A percentile compares a stretch with the other conserved stretches of the same genome.
Evolutionary conservation across 176 grass and related monocot species (phyloP).

Genomic region (Carex kokanica): DNA sequence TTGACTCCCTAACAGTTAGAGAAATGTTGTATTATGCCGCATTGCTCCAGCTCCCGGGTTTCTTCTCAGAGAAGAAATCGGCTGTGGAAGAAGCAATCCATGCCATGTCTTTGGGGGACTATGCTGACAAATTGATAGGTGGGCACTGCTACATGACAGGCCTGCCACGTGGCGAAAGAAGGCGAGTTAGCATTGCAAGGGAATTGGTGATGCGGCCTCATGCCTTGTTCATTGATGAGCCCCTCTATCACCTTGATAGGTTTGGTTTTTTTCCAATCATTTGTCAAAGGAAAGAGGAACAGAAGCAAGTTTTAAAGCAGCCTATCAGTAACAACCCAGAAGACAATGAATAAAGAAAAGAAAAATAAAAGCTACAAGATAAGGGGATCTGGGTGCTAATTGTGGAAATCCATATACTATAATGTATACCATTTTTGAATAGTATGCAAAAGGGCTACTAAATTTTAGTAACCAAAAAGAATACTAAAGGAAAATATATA

Average conservation of each 20-base stretch:
- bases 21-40: constrained; percentile 84
- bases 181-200: constrained; percentile 81
- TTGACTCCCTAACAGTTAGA: constrained; percentile 79
- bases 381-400: not conserved
- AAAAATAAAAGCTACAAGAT: not conserved
- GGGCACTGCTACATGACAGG: constrained; percentile 59
- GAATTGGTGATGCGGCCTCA: constrained; percentile 91
- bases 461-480: not conserved
- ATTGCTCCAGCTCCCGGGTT: constrained; percentile 69
- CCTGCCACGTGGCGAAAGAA: constrained; percentile 68
- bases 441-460: not conserved
- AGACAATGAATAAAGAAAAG: not conserved
- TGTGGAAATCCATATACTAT: not conserved
- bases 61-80: constrained; percentile 61
- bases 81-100: constrained; percentile 70
- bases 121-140: constrained; percentile 81
- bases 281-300: not conserved
- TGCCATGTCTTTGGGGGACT: constrained; percentile 75
- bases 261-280: constrained; percentile 18
- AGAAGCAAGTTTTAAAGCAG: not conserved
- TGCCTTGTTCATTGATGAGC: constrained; percentile 84
- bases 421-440: not conserved
- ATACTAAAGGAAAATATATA: not conserved
- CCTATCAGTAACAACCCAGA: not conserved
- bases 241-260: constrained; percentile 90